Conservation (phyloP, 2,329 filamentous ascomycete species). For the Alternaria consortialis region DNA sequence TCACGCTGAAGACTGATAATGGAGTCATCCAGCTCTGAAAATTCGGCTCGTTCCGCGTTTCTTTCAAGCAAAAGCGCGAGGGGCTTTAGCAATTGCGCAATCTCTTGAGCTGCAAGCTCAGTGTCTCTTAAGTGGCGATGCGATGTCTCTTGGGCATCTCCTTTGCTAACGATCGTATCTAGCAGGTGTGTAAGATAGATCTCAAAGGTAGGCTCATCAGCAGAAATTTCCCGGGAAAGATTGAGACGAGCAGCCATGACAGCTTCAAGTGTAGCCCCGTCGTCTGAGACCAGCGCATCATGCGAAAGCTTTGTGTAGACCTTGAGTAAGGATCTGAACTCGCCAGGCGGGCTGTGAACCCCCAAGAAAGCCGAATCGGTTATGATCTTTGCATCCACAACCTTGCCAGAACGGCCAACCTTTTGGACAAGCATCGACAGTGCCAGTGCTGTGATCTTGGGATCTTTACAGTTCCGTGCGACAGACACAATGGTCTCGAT, state of each 20-base stretch:
- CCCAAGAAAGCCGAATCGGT: slow-evolving; percentile 81
- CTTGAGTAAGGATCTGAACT: slow-evolving; percentile 87
- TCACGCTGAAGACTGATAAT: slow-evolving; percentile 80
- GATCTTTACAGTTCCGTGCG: slow-evolving; percentile 79
- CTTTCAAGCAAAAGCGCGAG: slow-evolving; percentile 82
- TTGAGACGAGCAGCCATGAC: slow-evolving; percentile 82
- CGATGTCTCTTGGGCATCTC: slow-evolving; percentile 78
- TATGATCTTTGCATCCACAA: slow-evolving; percentile 86
- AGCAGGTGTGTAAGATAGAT: slow-evolving; percentile 86
- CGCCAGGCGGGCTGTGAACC: slow-evolving; percentile 77
- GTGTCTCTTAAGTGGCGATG: slow-evolving; percentile 79
- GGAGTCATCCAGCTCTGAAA: slow-evolving; percentile 58
- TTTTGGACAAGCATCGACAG: slow-evolving; percentile 98
- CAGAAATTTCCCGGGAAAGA: slow-evolving; percentile 74
- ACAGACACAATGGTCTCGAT: slow-evolving; percentile 95
- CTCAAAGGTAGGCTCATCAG: slow-evolving; percentile 77
- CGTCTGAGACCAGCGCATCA: slow-evolving; percentile 74
- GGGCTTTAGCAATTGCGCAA: slow-evolving; percentile 85
- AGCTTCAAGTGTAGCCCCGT: slow-evolving; percentile 73
- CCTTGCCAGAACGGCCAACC: slow-evolving; percentile 80
- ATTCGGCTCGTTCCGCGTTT: slow-evolving; percentile 64
- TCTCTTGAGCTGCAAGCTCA: slow-evolving; percentile 84
- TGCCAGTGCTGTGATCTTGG: slow-evolving; percentile 91
- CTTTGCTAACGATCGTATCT: slow-evolving; percentile 87
- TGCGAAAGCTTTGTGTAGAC: slow-evolving; percentile 79